Evolutionary conservation across 164 flowering plant genomes (phyloP), one percentile per base, ranked within the genome.

Genomic region (Aristolochia californica): DNA sequence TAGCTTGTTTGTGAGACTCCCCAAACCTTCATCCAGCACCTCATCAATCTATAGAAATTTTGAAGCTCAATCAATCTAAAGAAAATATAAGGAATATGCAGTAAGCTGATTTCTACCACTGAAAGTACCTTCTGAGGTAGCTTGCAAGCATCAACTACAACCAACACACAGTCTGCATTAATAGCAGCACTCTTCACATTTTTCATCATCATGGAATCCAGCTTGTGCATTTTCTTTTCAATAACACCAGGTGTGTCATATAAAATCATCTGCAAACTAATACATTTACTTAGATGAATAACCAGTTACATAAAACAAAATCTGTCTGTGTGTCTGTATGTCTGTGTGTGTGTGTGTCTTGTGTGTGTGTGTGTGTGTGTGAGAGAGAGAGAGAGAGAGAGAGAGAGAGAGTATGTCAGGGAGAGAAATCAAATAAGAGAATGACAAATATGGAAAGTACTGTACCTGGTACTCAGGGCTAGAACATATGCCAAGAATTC

Each of bases 241-340:
- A 94, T 87, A 60, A 94, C 91, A 65, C 99, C 99, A 54, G 99
- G 97, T 62, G 99, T 94, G 60, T 94, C 99, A 65, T 84, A 94
- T 59, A 94, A 85, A 69, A 94, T 75, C 76, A 90, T 86, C 97
- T 94, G 85, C 78, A 82, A 73, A 58, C 68, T 68, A 78, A 58
- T 48, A 58, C 48, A 53, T 70, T 17, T 58, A 22, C 55, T 57
- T 48, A 63, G 53, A 57, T 63, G 47, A 66, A 56, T 53, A 34
- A 34, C 0, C 40, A 34, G 40, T 34, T 8, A 34, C 40, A 34
- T 7, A 2, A 4, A 34, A 34, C 7, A 8, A 34, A 34, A 0
- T 34, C 1, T 34, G 10, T 3, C 11, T 34, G 40, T 2, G 40
- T 34, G 40, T 34, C 11, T 34, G 40, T 34, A 12, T 34, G 40